These are phyloP conservation scores for Penicillium sp. DNA, from an alignment of 2,329 filamentous ascomycete genomes.

Conservation along the genomic window DNA sequence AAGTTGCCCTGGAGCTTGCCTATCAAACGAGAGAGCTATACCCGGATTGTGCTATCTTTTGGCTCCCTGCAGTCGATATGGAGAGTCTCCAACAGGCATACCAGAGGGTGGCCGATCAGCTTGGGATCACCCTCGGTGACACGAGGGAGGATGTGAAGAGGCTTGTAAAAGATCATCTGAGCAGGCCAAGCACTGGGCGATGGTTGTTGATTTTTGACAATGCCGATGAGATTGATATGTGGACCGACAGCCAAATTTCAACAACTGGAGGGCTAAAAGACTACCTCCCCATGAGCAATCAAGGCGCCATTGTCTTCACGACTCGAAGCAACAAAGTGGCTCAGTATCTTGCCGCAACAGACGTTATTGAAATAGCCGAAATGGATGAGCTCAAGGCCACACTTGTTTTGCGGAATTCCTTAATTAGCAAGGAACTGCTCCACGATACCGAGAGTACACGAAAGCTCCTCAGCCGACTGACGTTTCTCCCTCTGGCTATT, in stretches of 20 bases:
- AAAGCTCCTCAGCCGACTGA: slow-evolving; percentile 22
- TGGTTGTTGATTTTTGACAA: slow-evolving; percentile 35
- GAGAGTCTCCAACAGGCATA: slow-evolving; percentile 27
- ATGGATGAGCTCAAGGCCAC: slow-evolving; percentile 13
- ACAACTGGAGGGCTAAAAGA: neutral
- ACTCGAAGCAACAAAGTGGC: slow-evolving; percentile 25
- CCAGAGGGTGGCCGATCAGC: slow-evolving; percentile 14
- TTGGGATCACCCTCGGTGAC: slow-evolving; percentile 3
- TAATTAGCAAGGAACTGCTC: slow-evolving; percentile 16
- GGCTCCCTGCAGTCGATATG: slow-evolving; percentile 26
- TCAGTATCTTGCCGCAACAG: slow-evolving; percentile 13
- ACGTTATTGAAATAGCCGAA: slow-evolving; percentile 21
- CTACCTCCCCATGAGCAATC: slow-evolving; percentile 19
- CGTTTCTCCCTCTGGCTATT: slow-evolving; percentile 33
- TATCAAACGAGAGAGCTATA: slow-evolving; percentile 19
- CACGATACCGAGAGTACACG: slow-evolving; percentile 4
- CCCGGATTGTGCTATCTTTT: slow-evolving; percentile 27
- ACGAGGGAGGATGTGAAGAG: slow-evolving; percentile 8
- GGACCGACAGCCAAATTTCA: slow-evolving; percentile 3
- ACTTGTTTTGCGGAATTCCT: slow-evolving; percentile 13
- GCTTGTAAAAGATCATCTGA: slow-evolving; percentile 16
- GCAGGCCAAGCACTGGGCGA: slow-evolving; percentile 3
- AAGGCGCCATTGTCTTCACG: slow-evolving; percentile 32
- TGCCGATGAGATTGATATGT: slow-evolving; percentile 28
- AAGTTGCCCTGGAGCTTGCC: slow-evolving; percentile 28